These are phyloP conservation scores for Parasarocladium wereldwijsianum DNA, from an alignment of 2,329 filamentous ascomycete genomes.

Conservation along the genomic window DNA sequence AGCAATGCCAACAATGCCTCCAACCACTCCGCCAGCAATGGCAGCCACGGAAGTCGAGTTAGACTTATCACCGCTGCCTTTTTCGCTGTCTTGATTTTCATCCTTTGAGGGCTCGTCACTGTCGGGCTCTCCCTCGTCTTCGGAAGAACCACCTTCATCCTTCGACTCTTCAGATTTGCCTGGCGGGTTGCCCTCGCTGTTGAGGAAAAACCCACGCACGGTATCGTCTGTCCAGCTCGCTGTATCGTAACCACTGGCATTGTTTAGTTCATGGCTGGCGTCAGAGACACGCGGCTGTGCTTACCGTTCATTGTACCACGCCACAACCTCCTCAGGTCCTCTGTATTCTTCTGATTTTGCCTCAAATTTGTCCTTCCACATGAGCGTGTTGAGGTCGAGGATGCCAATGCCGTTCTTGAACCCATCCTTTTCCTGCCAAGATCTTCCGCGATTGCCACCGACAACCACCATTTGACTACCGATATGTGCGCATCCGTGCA, in stretches of 20 bases:
- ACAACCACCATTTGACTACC: constrained; percentile 3
- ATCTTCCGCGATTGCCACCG: neutral
- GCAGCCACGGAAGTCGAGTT: neutral
- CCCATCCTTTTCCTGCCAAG: neutral
- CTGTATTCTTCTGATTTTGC: neutral
- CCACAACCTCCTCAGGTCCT: neutral
- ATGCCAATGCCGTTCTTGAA: constrained; percentile 1
- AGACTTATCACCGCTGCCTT: neutral
- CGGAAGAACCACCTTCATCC: no score
- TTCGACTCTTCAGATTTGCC: no score
- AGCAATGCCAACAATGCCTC: neutral
- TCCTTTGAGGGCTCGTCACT: no score
- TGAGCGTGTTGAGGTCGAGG: constrained; percentile 2
- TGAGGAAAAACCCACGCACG: no score
- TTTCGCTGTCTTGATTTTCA: no score
- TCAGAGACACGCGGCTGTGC: neutral
- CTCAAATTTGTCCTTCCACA: constrained; percentile 1
- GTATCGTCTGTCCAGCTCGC: neutral
- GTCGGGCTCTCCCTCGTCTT: no score
- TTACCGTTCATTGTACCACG: constrained; percentile 2
- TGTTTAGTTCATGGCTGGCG: neutral
- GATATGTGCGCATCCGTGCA: neutral
- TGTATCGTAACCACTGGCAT: constrained; percentile 3
- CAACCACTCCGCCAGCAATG: constrained; percentile 1
- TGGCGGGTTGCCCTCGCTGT: no score